Conservation (phyloP, 169 alveolate species). For the Plasmodium inui region DNA sequence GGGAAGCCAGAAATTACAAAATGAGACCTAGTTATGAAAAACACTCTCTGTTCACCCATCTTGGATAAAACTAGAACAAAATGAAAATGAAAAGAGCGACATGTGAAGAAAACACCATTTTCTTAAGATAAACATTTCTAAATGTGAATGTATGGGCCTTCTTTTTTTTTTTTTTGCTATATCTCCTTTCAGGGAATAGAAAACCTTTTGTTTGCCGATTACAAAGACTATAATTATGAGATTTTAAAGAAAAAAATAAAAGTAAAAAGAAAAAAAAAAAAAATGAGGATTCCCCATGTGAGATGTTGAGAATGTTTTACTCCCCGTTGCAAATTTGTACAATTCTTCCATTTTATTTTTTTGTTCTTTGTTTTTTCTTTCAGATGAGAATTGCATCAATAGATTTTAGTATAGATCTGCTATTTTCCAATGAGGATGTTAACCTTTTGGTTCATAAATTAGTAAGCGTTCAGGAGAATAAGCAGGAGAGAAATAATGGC, state of each 20-base stretch:
- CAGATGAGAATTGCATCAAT: conserved; percentile 71
- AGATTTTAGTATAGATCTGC: conserved; percentile 70
- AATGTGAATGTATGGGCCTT: background rate
- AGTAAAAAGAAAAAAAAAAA: conserved; percentile 18
- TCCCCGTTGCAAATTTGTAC: background rate
- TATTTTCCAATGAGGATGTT: conserved; percentile 45
- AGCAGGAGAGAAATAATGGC: background rate
- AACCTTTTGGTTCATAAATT: conserved; percentile 27
- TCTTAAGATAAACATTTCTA: background rate
- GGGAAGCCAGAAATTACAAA: background rate
- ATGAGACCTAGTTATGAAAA: background rate
- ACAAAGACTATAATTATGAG: conserved; percentile 70
- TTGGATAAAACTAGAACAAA: background rate
- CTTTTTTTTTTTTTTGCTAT: background rate
- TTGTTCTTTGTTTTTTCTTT: background rate
- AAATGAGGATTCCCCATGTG: background rate
- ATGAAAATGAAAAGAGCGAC: background rate
- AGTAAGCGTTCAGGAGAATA: conserved; percentile 3
- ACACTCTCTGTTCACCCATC: background rate
- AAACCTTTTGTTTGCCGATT: conserved; percentile 55
- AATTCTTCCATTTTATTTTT: background rate
- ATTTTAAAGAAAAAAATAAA: conserved; percentile 44
- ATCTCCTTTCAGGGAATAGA: conserved; percentile 47
- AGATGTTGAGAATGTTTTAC: background rate
- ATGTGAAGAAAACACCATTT: background rate